Evolutionary conservation across 306 rosid species (phyloP), one percentile per base, ranked within the genome.

Genomic region (Prinsepia uniflora): DNA sequence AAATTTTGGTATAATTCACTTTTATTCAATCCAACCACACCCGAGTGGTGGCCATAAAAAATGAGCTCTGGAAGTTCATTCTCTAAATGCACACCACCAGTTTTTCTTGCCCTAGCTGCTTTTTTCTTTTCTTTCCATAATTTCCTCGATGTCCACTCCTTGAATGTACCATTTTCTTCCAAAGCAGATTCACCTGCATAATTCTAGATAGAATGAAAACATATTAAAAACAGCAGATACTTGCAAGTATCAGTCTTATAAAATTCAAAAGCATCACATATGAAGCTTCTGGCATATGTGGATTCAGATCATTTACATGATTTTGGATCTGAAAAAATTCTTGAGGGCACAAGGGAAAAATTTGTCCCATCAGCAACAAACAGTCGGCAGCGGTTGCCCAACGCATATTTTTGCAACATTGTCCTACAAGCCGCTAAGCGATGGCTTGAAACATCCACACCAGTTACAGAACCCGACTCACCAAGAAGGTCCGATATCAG

Each of bases 341-440:
- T 74, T 20, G 17, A 34, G 18, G 99, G 97, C 69, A 79, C 61
- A 20, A 89, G 79, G 39, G 96, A 83, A 78, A 94, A 91, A 24
- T 76, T 47, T 55, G 95, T 76, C 74, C 98, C 98, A 72, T 89
- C 92, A 49, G 91, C 91, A 83, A 91, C 97, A 78, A 91, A 91
- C 49, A 94, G 97, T 71, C 92, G 82, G 76, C 99, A 89, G 15
- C 47, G 83, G 73, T 78, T 83, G 34, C 97, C 97, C 78, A 84
- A 73, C 30, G 70, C 65, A 72, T 94, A 94, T 78, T 91, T 94
- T 81, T 87, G 96, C 66, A 94, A 77, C 92, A 91, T 79, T 18
- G 97, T 89, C 78, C 95, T 91, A 72, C 96, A 91, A 3, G 96
- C 96, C 0, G 91, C 95, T 65, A 94, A 77, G 19, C 99, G 95